These are phyloP conservation scores for Pseudogymnoascus sp. DNA, from an alignment of 2,329 filamentous ascomycete genomes.

Conservation along the genomic window DNA sequence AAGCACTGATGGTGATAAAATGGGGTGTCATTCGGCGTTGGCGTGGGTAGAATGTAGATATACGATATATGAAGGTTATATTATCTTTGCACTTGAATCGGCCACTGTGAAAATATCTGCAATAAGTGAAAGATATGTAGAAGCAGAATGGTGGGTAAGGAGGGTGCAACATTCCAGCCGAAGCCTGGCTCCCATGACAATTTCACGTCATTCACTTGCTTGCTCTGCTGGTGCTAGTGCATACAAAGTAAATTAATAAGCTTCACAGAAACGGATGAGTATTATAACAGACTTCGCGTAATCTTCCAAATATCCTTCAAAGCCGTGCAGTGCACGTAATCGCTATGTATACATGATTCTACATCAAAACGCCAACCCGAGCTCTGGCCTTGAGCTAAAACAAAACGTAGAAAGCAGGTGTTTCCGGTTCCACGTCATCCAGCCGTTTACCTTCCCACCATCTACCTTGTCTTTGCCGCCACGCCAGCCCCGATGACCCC, in stretches of 20 bases:
- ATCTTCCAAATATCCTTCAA: neutral
- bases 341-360: conserved; percentile 11
- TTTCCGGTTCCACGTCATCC: conserved; percentile 8
- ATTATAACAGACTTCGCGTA: neutral
- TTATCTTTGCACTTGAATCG: neutral
- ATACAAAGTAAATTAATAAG: neutral
- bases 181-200: neutral
- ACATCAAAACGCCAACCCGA: conserved; percentile 9
- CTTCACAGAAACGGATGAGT: neutral
- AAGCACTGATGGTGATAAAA: conserved; percentile 15
- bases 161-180: neutral
- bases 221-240: neutral
- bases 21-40: conserved; percentile 1
- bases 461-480: conserved; percentile 49
- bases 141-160: neutral
- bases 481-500: conserved; percentile 96
- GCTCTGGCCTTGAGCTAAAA: conserved; percentile 3
- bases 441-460: neutral
- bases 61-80: conserved; percentile 3
- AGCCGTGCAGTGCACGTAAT: conserved; percentile 3
- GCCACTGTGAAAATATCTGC: neutral
- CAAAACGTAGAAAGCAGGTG: conserved; percentile 1
- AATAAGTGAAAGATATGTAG: neutral
- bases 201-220: neutral
- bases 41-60: conserved; percentile 1